Conservation (phyloP, 2,329 filamentous ascomycete species). For the Pseudogymnoascus verrucosus region DNA sequence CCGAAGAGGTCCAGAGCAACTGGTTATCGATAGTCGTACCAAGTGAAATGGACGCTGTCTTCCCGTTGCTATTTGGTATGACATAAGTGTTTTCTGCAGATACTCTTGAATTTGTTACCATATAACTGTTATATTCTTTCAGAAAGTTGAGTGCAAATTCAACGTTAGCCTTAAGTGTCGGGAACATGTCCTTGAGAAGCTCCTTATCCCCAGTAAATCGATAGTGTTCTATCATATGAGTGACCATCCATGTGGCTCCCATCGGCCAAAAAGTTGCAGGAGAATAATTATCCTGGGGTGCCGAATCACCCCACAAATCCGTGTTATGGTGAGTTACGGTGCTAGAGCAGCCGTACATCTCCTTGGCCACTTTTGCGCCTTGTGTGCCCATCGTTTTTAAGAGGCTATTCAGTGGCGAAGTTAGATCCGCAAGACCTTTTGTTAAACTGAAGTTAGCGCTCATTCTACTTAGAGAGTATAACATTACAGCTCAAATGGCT, state of each 20-base stretch:
- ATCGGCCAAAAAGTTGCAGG: slow-evolving; percentile 28
- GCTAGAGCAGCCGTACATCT: slow-evolving; percentile 18
- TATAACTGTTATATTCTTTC: slow-evolving; percentile 13
- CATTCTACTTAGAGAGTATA: neutral
- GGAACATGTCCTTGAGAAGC: slow-evolving; percentile 23
- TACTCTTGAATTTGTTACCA: slow-evolving; percentile 27
- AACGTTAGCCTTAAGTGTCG: slow-evolving; percentile 24
- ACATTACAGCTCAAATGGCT: neutral
- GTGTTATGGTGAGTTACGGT: slow-evolving; percentile 22
- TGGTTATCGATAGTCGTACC: slow-evolving; percentile 34
- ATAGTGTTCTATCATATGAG: slow-evolving; percentile 32
- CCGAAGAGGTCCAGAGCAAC: slow-evolving; percentile 31
- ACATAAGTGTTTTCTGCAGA: slow-evolving; percentile 27
- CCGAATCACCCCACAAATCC: slow-evolving; percentile 22
- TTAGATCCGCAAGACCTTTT: slow-evolving; percentile 1
- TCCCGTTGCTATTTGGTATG: slow-evolving; percentile 21
- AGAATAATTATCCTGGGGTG: slow-evolving; percentile 19
- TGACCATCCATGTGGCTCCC: slow-evolving; percentile 31
- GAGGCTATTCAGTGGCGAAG: neutral
- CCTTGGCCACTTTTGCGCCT: slow-evolving; percentile 10
- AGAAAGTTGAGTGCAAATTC: slow-evolving; percentile 29
- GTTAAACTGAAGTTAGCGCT: neutral
- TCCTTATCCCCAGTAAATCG: slow-evolving; percentile 27
- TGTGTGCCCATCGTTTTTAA: neutral
- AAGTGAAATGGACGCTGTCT: slow-evolving; percentile 19